Evolutionary conservation across 1,284 basidiomycete genomes (phyloP), one percentile per base, ranked within the genome.

Genomic region (Xerocomus minutiporus): DNA sequence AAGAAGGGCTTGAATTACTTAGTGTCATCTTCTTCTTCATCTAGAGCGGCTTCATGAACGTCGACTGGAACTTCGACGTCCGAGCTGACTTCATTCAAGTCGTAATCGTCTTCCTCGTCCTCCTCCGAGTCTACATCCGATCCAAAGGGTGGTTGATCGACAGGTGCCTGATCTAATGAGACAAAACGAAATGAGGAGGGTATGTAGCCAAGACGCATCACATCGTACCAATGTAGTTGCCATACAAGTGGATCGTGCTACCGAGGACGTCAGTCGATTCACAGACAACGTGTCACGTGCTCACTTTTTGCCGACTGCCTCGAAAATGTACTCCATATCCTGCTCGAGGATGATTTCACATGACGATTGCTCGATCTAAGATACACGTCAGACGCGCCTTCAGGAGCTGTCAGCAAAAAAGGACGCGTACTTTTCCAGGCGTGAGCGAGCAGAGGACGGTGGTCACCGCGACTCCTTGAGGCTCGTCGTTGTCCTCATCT

Each of bases 221-320:
- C 39, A n/a, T 59, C 73, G 50, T 71, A 90, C 83, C 81, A 63
- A 96, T 84, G 75, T 93, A 96, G 76, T 97, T 94, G 56, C 95
- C 95, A 58, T 88, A 83, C 52, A 98, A 73, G 72, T 95, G 86
- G 56, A 97, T 79, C 48, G 85, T 76, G 72, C 91, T 93, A 45
- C 13, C 38, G 34, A 34, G 17, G 26, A n/a, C 4, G 15, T 54
- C n/a, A 48, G 51, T 51, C 48, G 23, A 12, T 13, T 12, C 7
- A n/a, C 17, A 17, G 23, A 26, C n/a, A 42, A 35, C n/a, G 52
- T 26, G 25, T 23, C 26, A 38, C 34, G 36, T 12, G 50, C 77
- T 59, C 59, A 90, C 92, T 97, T 96, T 73, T 92, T 86, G 55
- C 94, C 95, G 42, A 86, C 79, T 46, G 85, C 76, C 65, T 92